A percentile compares a stretch with the other conserved stretches of the same genome.
Evolutionary conservation across 2,329 filamentous ascomycete genomes (phyloP).

Genomic region (Fusarium sp.): DNA sequence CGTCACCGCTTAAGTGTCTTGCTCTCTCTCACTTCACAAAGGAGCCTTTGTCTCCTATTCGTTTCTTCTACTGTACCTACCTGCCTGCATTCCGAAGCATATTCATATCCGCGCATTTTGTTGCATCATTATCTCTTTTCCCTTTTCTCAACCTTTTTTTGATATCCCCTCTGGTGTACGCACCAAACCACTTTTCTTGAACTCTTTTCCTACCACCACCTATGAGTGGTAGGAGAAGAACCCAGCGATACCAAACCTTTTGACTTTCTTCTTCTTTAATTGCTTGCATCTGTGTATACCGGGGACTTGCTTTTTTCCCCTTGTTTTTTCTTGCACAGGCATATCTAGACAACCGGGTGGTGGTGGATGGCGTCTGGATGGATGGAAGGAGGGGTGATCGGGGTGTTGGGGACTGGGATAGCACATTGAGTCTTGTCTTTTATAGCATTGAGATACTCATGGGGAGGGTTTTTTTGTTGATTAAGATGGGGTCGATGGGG

Average conservation of each 20-base stretch:
- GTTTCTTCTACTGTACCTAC: slow-evolving; percentile 9
- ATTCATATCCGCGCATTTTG: slow-evolving; percentile 1
- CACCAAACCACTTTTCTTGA: slow-evolving; percentile 19
- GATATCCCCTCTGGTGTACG: slow-evolving; percentile 39
- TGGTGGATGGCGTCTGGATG: slow-evolving; percentile 34
- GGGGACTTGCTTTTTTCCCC: slow-evolving; percentile 1
- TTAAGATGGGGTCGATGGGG: background rate
- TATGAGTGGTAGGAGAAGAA: slow-evolving; percentile 4
- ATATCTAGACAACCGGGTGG: slow-evolving; percentile 40
- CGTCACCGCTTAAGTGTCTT: slow-evolving; percentile 46
- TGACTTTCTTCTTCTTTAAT: slow-evolving; percentile 19
- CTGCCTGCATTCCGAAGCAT: slow-evolving; percentile 8
- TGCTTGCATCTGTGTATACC: slow-evolving; percentile 10
- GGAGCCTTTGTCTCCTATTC: background rate
- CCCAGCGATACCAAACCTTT: slow-evolving; percentile 35
- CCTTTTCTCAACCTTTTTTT: slow-evolving; percentile 20
- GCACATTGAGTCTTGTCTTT: slow-evolving; percentile 17
- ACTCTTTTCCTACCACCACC: slow-evolving; percentile 5
- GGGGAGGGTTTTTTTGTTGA: background rate
- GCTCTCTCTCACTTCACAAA: background rate
- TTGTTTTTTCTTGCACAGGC: slow-evolving; percentile 12
- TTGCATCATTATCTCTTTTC: slow-evolving; percentile 16
- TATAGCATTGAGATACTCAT: background rate
- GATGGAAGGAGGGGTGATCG: background rate
- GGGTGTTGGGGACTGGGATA: slow-evolving; percentile 15